Conservation (phyloP, 208 protist species). For the Crithidia thermophila region DNA sequence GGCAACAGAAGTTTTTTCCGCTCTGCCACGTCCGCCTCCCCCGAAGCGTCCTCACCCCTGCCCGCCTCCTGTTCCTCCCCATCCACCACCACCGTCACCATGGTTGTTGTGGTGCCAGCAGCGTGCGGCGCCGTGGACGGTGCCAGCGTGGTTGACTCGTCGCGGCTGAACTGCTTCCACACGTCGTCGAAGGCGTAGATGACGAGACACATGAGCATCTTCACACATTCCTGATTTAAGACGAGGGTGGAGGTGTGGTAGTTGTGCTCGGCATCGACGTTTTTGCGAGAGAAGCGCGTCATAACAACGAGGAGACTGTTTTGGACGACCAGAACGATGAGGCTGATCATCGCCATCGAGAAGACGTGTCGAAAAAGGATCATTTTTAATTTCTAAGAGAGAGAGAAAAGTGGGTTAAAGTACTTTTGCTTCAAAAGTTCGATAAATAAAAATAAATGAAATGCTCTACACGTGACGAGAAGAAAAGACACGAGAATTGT, state of each 20-base stretch:
- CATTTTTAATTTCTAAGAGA: slow-evolving; percentile 12
- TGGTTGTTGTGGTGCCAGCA: not conserved
- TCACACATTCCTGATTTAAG: slow-evolving; percentile 78
- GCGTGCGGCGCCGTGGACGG: no score
- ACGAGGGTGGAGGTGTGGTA: slow-evolving; percentile 76
- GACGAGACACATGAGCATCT: slow-evolving; percentile 72
- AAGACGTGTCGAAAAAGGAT: slow-evolving; percentile 10
- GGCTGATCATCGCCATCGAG: slow-evolving; percentile 54
- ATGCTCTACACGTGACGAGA: not conserved
- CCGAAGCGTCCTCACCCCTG: no score
- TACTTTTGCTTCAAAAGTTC: no score
- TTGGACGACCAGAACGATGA: slow-evolving; percentile 76
- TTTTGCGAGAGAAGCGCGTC: slow-evolving; percentile 66
- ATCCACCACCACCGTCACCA: not conserved
- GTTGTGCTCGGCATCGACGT: slow-evolving; percentile 29
- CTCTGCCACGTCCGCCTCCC: no score
- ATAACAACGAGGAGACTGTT: slow-evolving; percentile 77
- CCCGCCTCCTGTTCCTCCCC: no score
- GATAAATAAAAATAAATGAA: slow-evolving; percentile 17
- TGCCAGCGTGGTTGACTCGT: not conserved
- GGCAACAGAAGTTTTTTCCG: no score
- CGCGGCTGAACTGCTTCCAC: slow-evolving; percentile 4
- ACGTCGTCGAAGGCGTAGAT: slow-evolving; percentile 44
- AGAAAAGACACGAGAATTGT: not conserved
- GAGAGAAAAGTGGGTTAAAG: not conserved